Conservation (phyloP, 768 basidiomycete genomes). For the Pleurotus salmoneostramineus region DNA sequence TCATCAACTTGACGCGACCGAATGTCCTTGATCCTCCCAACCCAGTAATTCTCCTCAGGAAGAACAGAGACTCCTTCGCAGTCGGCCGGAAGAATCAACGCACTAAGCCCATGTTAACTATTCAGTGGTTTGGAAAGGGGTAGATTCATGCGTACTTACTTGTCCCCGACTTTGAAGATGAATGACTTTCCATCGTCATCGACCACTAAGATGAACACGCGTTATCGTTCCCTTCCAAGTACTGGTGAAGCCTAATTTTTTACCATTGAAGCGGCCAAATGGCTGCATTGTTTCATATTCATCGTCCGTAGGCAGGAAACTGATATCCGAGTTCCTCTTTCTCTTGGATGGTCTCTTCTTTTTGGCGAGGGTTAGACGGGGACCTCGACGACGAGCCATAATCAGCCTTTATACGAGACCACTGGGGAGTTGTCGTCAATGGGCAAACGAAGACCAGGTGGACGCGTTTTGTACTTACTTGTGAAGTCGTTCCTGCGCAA, state of each 20-base stretch:
- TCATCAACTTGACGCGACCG: slow-evolving; percentile 21
- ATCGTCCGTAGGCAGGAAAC: slow-evolving; percentile 7
- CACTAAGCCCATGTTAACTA: slow-evolving; percentile 22
- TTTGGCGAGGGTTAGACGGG: slow-evolving; percentile 6
- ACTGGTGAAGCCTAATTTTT: background rate
- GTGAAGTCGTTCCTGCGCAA: background rate
- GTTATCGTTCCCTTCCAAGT: background rate
- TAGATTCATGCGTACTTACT: slow-evolving; percentile 22
- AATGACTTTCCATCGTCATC: slow-evolving; percentile 28
- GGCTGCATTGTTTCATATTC: slow-evolving; percentile 16
- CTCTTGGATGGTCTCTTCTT: slow-evolving; percentile 7
- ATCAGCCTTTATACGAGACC: too few species aligned
- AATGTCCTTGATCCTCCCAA: slow-evolving; percentile 45
- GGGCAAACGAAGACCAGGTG: too few species aligned
- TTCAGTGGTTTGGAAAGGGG: background rate
- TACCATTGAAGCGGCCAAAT: slow-evolving; percentile 16
- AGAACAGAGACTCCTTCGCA: background rate
- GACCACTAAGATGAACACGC: slow-evolving; percentile 14
- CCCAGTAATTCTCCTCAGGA: slow-evolving; percentile 44
- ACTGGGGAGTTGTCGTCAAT: too few species aligned
- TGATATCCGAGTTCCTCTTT: slow-evolving; percentile 6
- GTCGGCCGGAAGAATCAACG: slow-evolving; percentile 36
- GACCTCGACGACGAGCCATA: slow-evolving; percentile 14
- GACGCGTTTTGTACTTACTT: too few species aligned
- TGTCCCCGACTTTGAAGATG: slow-evolving; percentile 25